Evolutionary conservation across 306 rosid genomes (phyloP).

Genomic region (Clitoria ternatea): DNA sequence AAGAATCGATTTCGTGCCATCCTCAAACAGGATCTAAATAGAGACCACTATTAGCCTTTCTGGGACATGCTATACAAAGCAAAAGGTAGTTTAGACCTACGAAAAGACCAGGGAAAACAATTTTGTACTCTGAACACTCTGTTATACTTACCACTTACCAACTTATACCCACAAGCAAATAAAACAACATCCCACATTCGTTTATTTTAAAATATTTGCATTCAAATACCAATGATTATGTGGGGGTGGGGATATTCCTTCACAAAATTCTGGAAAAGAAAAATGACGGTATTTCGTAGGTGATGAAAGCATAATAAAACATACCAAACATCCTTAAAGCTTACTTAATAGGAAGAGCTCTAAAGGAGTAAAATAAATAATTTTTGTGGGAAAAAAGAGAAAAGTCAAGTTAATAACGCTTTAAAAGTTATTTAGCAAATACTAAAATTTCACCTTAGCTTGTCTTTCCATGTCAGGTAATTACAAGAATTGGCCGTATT

Average conservation of each 20-base stretch:
- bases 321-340: not conserved
- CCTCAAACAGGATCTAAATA: too few species aligned
- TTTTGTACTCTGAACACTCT: not conserved
- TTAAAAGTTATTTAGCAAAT: not conserved
- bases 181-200: not conserved
- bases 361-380: not conserved
- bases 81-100: too few species aligned
- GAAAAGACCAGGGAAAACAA: too few species aligned
- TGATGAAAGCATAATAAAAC: too few species aligned
- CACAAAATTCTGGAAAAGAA: not conserved
- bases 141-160: not conserved
- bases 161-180: not conserved
- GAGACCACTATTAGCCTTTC: too few species aligned
- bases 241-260: too few species aligned
- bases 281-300: too few species aligned
- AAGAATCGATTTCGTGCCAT: too few species aligned
- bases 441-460: constrained; percentile 13
- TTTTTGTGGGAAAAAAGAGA: not conserved
- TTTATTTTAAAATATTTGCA: not conserved
- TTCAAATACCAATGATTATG: too few species aligned
- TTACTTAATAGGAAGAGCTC: not conserved
- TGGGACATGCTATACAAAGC: too few species aligned
- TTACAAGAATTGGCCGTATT: constrained; percentile 32
- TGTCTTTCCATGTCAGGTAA: constrained; percentile 45
- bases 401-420: not conserved